Conservation (phyloP, 2,329 filamentous ascomycete species). For the Ascocoryne sarcoides region DNA sequence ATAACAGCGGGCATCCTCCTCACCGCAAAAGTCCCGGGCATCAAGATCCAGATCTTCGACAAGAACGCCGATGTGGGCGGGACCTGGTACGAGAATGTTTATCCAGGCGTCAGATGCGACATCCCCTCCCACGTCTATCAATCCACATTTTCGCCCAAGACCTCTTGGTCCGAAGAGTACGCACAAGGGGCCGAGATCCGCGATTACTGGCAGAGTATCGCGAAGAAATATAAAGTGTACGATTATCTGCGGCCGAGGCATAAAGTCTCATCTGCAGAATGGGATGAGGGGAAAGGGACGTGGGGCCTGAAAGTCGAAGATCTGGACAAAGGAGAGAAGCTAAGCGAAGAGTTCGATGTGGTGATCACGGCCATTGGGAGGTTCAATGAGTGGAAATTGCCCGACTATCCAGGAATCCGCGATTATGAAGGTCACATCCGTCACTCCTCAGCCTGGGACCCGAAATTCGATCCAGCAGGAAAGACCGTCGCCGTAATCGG, state of each 20-base stretch:
- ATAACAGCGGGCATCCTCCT: conserved; percentile 56
- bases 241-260: conserved; percentile 45
- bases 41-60: conserved; percentile 57
- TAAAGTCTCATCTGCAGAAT: conserved; percentile 45
- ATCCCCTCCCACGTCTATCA: conserved; percentile 49
- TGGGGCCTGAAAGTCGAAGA: conserved; percentile 42
- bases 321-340: conserved; percentile 29
- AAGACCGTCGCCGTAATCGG: conserved; percentile 44
- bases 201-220: conserved; percentile 56
- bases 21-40: conserved; percentile 57
- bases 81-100: conserved; percentile 39
- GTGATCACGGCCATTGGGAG: conserved; percentile 55
- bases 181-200: conserved; percentile 58
- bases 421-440: conserved; percentile 41
- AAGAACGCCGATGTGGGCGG: conserved; percentile 52
- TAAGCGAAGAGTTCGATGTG: conserved; percentile 45
- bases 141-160: conserved; percentile 57
- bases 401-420: conserved; percentile 48
- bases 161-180: conserved; percentile 60
- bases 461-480: conserved; percentile 36
- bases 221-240: conserved; percentile 56
- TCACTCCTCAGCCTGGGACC: conserved; percentile 55
- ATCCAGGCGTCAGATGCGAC: conserved; percentile 20
- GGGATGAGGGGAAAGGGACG: conserved; percentile 40
- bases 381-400: conserved; percentile 59